Percentiles rank a stretch among this genome's conserved stretches.
phyloP scores from a whole-genome alignment of 2,329 filamentous ascomycete species.

The Alternaria gaisen region DNA sequence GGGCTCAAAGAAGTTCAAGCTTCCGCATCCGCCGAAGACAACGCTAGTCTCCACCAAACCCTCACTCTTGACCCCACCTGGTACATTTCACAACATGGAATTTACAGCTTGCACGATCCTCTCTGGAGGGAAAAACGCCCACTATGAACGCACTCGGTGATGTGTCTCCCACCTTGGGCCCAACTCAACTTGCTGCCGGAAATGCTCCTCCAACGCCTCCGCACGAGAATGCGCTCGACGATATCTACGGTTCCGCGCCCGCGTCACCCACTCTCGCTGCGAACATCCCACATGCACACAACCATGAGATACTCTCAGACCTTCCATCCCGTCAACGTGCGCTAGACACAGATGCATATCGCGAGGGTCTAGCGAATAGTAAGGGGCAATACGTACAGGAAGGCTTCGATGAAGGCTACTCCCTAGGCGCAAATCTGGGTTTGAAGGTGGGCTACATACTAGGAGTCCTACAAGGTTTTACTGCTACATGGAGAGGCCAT shows the following conservation, averaged over 20 bases:
- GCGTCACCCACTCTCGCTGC: slow-evolving; percentile 45
- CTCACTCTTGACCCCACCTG: slow-evolving; percentile 20
- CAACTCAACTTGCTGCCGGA: slow-evolving; percentile 39
- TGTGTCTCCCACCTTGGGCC: slow-evolving; percentile 37
- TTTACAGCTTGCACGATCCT: background rate
- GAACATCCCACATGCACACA: slow-evolving; percentile 3
- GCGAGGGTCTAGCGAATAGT: slow-evolving; percentile 80
- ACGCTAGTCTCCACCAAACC: slow-evolving; percentile 25
- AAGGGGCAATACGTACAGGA: slow-evolving; percentile 81
- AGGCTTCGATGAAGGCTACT: slow-evolving; percentile 92
- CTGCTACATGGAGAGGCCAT: slow-evolving; percentile 55
- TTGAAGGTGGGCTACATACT: slow-evolving; percentile 76
- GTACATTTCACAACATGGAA: slow-evolving; percentile 18
- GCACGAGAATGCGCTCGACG: slow-evolving; percentile 51
- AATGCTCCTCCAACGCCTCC: slow-evolving; percentile 46
- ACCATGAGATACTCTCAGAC: slow-evolving; percentile 68
- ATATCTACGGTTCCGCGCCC: slow-evolving; percentile 58
- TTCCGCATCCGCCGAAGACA: slow-evolving; percentile 26
- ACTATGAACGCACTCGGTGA: slow-evolving; percentile 32
- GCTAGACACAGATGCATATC: slow-evolving; percentile 87
- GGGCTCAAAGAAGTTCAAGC: slow-evolving; percentile 24
- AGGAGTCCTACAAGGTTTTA: slow-evolving; percentile 79
- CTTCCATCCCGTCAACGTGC: slow-evolving; percentile 76
- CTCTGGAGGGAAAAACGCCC: background rate
- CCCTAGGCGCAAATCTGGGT: slow-evolving; percentile 83